Evolutionary conservation across 306 rosid genomes (phyloP), one percentile per base, ranked within the genome.

Genomic region (Dalbergia cultrata): DNA sequence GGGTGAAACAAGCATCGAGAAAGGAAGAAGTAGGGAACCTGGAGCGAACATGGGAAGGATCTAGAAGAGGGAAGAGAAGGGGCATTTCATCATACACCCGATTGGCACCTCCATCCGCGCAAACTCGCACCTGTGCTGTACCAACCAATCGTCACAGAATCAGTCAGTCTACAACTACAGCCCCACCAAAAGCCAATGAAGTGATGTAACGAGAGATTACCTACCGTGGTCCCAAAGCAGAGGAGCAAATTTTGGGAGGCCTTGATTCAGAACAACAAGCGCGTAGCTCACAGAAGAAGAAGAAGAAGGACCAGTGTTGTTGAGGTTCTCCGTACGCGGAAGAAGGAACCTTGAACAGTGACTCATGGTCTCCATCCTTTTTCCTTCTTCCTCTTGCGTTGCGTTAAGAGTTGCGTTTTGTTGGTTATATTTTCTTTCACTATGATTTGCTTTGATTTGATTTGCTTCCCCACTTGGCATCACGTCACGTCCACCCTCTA

Each of bases 101-200:
- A 64, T 95, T 95, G 18, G 99, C 99, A 33, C 99, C 99, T 60
- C 99, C 99, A 68, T 95, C 99, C 0, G 99, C 99, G 78, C 99
- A 95, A 5, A 95, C 22, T 50, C 95, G 92, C 6, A 90, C 70
- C 39, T 68, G 70, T 31, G 97, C 99, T 95, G 96, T 8, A 22
- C 9, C 31, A 76, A 53, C 7, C 9, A 76, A 26, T 26, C 31
- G 31, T 26, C 31, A 26, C 31, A 26, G 31, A 26, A 26, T 26
- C 31, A 0, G 31, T 26, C 31, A 2, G 31, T 26, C 31, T 26
- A 26, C 31, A 2, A 26, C 3, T 22, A 22, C 31, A 26, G 31
- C 31, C 31, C 31, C 31, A 2, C 31, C 1, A 26, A 26, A 26
- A 26, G 31, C 31, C 31, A 1, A 26, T 26, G 31, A 26, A 26